Evolutionary conservation across 805 yeast genomes (phyloP).

Genomic region (Clavispora phyllophila): DNA sequence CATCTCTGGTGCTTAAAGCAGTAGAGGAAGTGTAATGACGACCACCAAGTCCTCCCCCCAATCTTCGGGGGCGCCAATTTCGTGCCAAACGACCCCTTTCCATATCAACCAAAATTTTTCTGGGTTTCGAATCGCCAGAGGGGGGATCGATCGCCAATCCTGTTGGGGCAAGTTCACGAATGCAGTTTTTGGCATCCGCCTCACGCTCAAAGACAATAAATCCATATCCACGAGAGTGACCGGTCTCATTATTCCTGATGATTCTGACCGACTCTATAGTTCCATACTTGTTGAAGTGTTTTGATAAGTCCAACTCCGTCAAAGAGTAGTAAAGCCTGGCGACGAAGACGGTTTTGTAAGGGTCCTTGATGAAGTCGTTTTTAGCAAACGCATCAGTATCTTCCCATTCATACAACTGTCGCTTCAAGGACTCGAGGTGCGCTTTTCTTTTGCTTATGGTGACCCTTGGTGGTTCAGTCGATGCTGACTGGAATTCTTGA

Average conservation of each 20-base stretch:
- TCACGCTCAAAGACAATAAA: conserved; percentile 68
- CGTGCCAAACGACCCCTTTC: conserved; percentile 65
- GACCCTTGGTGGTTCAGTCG: background rate
- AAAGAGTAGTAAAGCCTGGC: conserved; percentile 62
- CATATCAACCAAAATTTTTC: conserved; percentile 62
- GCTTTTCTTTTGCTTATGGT: conserved; percentile 1
- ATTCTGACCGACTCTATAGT: conserved; percentile 52
- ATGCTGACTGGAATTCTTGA: conserved; percentile 12
- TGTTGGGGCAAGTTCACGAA: conserved; percentile 47
- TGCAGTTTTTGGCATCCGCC: conserved; percentile 56
- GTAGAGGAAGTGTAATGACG: conserved; percentile 50
- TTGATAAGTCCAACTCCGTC: conserved; percentile 65
- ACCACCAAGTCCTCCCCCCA: conserved; percentile 96
- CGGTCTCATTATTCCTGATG: conserved; percentile 29
- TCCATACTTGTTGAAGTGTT: conserved; percentile 61
- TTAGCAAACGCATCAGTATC: conserved; percentile 14
- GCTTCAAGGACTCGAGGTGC: conserved; percentile 7
- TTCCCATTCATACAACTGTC: conserved; percentile 17
- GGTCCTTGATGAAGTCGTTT: conserved; percentile 42
- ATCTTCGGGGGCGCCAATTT: conserved; percentile 65
- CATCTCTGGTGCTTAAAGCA: conserved; percentile 16
- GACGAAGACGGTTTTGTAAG: conserved; percentile 73
- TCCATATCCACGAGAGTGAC: conserved; percentile 75
- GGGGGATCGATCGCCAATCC: conserved; percentile 28
- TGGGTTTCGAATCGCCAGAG: conserved; percentile 34